These are phyloP conservation scores for Tylopilus cervinicoccineus DNA, from an alignment of 768 basidiomycete species.

Conservation along the genomic window DNA sequence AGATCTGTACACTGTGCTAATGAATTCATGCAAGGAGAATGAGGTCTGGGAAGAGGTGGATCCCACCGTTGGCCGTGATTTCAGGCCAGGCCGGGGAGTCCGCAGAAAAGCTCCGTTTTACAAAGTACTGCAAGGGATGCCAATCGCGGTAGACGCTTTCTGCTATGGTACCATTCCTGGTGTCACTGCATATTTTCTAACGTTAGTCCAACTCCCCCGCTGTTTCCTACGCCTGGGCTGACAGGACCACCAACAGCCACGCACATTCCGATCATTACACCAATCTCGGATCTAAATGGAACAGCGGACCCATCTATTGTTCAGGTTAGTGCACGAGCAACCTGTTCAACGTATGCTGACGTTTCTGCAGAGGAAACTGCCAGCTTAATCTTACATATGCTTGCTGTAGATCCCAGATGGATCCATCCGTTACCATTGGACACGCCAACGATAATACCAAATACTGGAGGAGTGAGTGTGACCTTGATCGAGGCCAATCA, in stretches of 20 bases:
- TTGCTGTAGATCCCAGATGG: slow-evolving; percentile 86
- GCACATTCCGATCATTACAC: slow-evolving; percentile 98
- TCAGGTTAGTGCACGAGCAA: slow-evolving; percentile 42
- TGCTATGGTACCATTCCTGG: slow-evolving; percentile 88
- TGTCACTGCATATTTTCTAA: slow-evolving; percentile 87
- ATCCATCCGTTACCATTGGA: slow-evolving; percentile 85
- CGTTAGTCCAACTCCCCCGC: slow-evolving; percentile 43
- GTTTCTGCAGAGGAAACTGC: slow-evolving; percentile 63
- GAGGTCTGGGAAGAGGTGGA: slow-evolving; percentile 84
- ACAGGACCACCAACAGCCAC: slow-evolving; percentile 50
- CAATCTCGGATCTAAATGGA: slow-evolving; percentile 85
- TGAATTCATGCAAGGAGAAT: slow-evolving; percentile 81
- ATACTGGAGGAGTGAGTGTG: slow-evolving; percentile 81
- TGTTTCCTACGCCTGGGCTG: slow-evolving; percentile 2
- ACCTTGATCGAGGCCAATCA: slow-evolving; percentile 98
- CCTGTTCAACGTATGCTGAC: background rate
- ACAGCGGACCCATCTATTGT: slow-evolving; percentile 91
- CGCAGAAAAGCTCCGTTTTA: slow-evolving; percentile 89
- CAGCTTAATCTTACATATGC: slow-evolving; percentile 87
- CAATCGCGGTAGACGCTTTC: slow-evolving; percentile 97
- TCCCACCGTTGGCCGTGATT: slow-evolving; percentile 44
- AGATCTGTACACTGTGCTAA: slow-evolving; percentile 74
- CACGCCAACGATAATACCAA: slow-evolving; percentile 64
- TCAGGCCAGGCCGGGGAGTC: slow-evolving; percentile 43
- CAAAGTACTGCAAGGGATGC: slow-evolving; percentile 95